Base-by-base conservation (phyloP, 306 rosid species). In the Canavalia gladiata region DNA sequence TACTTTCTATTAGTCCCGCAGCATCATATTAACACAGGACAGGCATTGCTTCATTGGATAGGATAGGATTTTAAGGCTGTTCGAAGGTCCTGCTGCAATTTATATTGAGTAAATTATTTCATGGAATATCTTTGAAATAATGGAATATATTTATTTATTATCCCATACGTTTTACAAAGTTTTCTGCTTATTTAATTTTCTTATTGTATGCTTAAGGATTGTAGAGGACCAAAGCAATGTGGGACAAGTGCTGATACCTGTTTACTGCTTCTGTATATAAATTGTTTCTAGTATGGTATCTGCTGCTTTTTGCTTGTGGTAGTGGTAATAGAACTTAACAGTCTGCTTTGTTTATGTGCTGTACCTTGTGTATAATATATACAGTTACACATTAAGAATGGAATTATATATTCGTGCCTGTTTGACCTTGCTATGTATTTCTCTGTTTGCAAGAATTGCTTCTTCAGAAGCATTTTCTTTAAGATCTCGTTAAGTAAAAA, bases 181-280 rank as follows among this genome's bases (percentile, higher is more conserved):
- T 55, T 41, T 74, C 62, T 70, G n/a, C 80, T 77, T 57, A 75
- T 71, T 81, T 74, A 47, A 33, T 70, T 84, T 47, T 43, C 25
- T 68, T 72, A 46, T 81, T 86, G 82, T 45, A 28, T 84, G 51
- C 67, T 81, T 84, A 81, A 95, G 99, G 93, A 89, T 52, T 95
- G 97, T 84, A 94, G 98, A 60, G 99, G 97, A 30, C 91, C 97
- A 47, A 82, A 79, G 0, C 97, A 50, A 37, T 95, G 99, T 85
- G 98, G 96, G 72, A 93, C 85, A 92, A 78, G 51, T 95, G 98
- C 84, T 37, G 30, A 60, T 50, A 60, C 34, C 9, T 58, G 7
- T 77, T 68, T 77, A 79, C 34, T 73, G 73, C 34, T 46, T 30
- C 31, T 75, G 39, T 54, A 8, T 76, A 34, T 72, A 13, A 67